Base-by-base conservation (phyloP, 2,329 filamentous ascomycete species). In the Sporothrix luriei region DNA sequence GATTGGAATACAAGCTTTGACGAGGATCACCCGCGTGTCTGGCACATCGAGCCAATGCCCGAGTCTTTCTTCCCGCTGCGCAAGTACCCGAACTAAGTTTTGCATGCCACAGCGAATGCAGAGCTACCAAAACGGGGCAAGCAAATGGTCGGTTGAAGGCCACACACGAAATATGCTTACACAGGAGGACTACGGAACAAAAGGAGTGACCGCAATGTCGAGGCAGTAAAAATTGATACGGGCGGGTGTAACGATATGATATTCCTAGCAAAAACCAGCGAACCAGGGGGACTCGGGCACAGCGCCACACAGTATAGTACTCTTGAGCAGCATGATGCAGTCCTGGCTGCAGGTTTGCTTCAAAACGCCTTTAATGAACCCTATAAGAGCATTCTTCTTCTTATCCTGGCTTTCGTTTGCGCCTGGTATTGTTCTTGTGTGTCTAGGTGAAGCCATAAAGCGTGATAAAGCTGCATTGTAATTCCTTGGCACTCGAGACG, bases 41-140 rank as follows among this genome's bases (percentile, higher is more conserved):
- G 85, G 84, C 85, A 88, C 75, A 78, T 88, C 43, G 84, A 87
- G 75, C 85, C 85, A n/a, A 88, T 88, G 85, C 85, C 85, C 0
- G 80, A 82, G 40, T 83, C 84, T 59, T 87, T 82, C 73, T 88
- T 87, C 73, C 85, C 85, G 5, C 80, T 88, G 69, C 81, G 85
- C 70, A 81, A 80, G 72, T 82, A 85, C 69, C 83, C 85, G 48
- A 88, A 88, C 78, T 88, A 77, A 79, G 52, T 5, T 21, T 21
- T 10, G 2, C 57, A 7, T 16, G 40, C 5, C 16, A 29, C 5
- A 5, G 7, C 29, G 24, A 21, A 16, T 5, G 9, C 19, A 40
- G 29, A 16, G 29, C 14, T 16, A 40, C 38, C 14, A 16, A 38
- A 16, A 46, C n/a, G 19, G 40, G 26, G 13, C 38, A 19, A 26